A percentile compares a stretch with the other conserved stretches of the same genome.
Conservation (phyloP, 176 grass and related monocot species). For the Ananas comosus region DNA sequence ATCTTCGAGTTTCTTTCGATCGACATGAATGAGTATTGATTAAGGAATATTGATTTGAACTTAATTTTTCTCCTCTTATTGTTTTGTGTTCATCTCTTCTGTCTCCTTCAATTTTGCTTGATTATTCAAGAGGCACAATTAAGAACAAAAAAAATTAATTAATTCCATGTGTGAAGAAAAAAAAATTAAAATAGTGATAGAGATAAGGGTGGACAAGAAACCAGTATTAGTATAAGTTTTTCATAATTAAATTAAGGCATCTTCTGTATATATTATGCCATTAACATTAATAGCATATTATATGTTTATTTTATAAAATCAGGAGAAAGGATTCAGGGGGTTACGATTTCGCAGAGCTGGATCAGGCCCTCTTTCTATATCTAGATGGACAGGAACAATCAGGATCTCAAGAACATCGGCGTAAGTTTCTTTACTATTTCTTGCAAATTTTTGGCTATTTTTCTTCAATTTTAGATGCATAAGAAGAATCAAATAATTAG, state of each 20-base stretch:
- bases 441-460: constrained; percentile 2
- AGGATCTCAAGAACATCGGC: constrained; percentile 37
- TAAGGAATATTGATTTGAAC: too few relatives aligned
- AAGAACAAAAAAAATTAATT: not conserved
- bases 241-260: not conserved
- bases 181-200: not conserved
- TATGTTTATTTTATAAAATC: constrained; percentile 19
- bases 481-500: not conserved
- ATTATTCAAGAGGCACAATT: not conserved
- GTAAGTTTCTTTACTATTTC: constrained; percentile 12
- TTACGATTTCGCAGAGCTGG: constrained; percentile 53
- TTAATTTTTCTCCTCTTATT: too few relatives aligned
- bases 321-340: constrained; percentile 36
- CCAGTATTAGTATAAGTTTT: not conserved
- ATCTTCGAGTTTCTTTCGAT: not conserved
- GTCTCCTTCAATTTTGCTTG: not conserved
- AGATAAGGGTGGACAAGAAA: not conserved
- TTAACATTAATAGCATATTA: not conserved
- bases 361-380: constrained; percentile 49
- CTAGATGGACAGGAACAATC: constrained; percentile 44
- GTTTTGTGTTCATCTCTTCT: too few relatives aligned
- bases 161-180: not conserved
- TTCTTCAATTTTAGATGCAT: not conserved
- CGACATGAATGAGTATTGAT: too few relatives aligned
- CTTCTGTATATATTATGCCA: not conserved